Evolutionary conservation across 345 rosid genomes (phyloP), one percentile per base, ranked within the genome.

Genomic region (Carallia pectinifolia): DNA sequence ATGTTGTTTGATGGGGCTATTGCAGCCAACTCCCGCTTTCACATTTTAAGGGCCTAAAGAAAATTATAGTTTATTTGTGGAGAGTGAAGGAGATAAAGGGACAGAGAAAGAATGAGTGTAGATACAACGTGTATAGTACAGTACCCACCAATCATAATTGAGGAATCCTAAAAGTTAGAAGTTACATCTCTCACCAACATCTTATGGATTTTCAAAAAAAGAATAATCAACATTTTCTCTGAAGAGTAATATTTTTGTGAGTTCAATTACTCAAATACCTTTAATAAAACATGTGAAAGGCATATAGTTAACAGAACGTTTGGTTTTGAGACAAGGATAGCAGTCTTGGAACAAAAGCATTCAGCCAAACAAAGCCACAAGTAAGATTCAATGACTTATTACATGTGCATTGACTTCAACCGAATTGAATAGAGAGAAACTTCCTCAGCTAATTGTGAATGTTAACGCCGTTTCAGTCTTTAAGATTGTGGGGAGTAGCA

Each of bases 281-380:
- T 23, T 23, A 23, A 0, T 23, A 23, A 23, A 23, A 23, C 23
- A 23, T 23, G 23, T 0, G 23, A 23, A 23, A 23, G 23, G 0
- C 23, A 23, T 23, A 23, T 23, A 23, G 0, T 95, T 62, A 95
- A 89, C 83, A 81, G 99, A 76, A 92, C 90, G 89, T 95, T 87
- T 34, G 86, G 87, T 74, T 93, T 95, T 1, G 99, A 90, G 78
- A 84, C 92, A 38, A 96, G 92, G 23, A 64, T 81, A 15, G 74
- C 90, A 10, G 80, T 92, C 4, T 75, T 92, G 58, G 99, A 92
- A 76, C 87, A 88, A 62, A 95, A 92, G 85, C 81, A 92, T 64
- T 88, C 87, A 65, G 96, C 97, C 58, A 92, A 92, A 71, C 79
- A 77, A 50, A 77, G 54, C 65, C 80, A 80, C 68, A 80, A 77